These are phyloP conservation scores for Candida sanyaensis DNA, from an alignment of 1,139 yeast genomes.

Conservation along the genomic window DNA sequence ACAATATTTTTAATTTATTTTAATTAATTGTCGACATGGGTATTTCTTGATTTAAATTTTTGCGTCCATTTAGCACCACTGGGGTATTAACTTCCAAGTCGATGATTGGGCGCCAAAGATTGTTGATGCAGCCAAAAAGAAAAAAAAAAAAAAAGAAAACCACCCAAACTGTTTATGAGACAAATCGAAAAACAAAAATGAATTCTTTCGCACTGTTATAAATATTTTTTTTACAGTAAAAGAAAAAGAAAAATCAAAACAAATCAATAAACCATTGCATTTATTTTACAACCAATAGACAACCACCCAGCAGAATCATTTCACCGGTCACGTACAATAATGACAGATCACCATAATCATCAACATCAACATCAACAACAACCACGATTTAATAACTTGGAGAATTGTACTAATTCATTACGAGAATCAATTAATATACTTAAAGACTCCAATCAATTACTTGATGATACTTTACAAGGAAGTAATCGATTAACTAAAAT, in stretches of 20 bases:
- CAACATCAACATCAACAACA: not conserved
- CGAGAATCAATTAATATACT: slow-evolving; percentile 33
- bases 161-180: not conserved
- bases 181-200: no score
- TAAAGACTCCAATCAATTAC: slow-evolving; percentile 27
- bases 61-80: no score
- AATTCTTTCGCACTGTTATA: no score
- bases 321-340: not conserved
- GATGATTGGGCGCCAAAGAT: no score
- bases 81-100: no score
- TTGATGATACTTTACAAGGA: slow-evolving; percentile 37
- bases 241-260: not conserved
- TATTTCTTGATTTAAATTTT: no score
- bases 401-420: slow-evolving; percentile 32
- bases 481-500: slow-evolving; percentile 35
- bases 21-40: no score
- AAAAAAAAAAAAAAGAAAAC: not conserved
- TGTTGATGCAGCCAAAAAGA: not conserved
- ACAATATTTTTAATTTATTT: no score
- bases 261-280: not conserved
- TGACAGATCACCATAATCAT: slow-evolving; percentile 1
- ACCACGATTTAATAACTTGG: slow-evolving; percentile 8
- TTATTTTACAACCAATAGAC: not conserved
- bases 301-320: not conserved
- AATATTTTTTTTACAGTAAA: no score